Conservation (phyloP, 192 early-diverging fungal species). For the Chytriomyces sp. region DNA sequence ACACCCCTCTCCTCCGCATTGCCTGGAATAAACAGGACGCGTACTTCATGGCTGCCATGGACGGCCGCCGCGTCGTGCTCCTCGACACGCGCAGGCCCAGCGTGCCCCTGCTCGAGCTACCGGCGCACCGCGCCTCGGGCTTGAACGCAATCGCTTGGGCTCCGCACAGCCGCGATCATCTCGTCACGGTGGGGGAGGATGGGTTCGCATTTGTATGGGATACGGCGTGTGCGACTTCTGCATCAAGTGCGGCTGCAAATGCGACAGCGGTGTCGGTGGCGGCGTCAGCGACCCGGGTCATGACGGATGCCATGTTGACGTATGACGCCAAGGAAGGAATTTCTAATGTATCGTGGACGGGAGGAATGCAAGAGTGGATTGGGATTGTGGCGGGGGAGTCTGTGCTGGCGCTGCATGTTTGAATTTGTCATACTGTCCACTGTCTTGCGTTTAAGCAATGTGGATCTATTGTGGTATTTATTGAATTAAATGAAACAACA, state of each 20-base stretch:
- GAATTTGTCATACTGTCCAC: constrained; percentile 28
- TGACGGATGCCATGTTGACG: no score
- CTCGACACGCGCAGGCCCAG: constrained; percentile 92
- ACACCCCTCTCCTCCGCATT: constrained; percentile 81
- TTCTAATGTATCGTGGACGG: constrained; percentile 84
- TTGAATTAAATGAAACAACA: background rate
- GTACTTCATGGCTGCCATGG: constrained; percentile 87
- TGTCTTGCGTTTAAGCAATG: background rate
- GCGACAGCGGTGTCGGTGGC: no score
- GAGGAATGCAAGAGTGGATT: constrained; percentile 82
- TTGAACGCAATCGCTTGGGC: constrained; percentile 92
- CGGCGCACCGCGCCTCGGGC: constrained; percentile 67
- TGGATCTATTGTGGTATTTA: background rate
- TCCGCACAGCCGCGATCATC: constrained; percentile 73
- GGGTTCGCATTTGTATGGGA: constrained; percentile 94
- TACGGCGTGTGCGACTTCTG: constrained; percentile 40
- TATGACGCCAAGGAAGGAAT: constrained; percentile 78
- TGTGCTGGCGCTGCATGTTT: constrained; percentile 84
- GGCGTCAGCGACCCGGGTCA: no score
- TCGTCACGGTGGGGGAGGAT: constrained; percentile 94
- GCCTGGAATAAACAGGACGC: constrained; percentile 89
- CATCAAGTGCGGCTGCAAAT: constrained; percentile 48
- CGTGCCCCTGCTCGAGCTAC: constrained; percentile 79
- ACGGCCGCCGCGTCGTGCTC: constrained; percentile 78
- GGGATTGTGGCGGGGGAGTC: constrained; percentile 82